Evolutionary conservation across 306 rosid genomes (phyloP).

Genomic region (Vicia faba): DNA sequence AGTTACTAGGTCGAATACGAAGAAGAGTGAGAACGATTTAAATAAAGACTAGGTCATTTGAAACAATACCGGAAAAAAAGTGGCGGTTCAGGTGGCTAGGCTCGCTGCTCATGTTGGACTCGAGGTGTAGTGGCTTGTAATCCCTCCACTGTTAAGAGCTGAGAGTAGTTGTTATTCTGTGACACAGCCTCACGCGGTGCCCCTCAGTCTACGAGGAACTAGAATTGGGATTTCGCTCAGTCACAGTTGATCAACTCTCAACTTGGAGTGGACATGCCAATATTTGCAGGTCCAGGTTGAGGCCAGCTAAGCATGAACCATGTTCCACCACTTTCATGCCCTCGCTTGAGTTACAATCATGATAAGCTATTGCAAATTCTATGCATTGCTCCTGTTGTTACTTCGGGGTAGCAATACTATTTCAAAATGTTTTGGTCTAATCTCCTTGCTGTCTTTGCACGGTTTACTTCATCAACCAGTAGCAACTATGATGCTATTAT

Average conservation of each 20-base stretch:
- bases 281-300: neutral
- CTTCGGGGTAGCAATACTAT: too few relatives aligned
- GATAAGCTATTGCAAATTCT: too few relatives aligned
- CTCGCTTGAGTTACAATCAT: neutral
- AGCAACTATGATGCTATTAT: too few relatives aligned
- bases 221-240: neutral
- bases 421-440: too few relatives aligned
- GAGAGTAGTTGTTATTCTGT: neutral
- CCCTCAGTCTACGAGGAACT: neutral
- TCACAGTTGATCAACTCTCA: neutral
- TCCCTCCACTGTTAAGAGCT: constrained; percentile 6
- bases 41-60: too few relatives aligned
- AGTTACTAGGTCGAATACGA: too few relatives aligned
- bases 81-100: neutral
- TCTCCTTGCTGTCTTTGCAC: too few relatives aligned
- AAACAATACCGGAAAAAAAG: too few relatives aligned
- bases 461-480: too few relatives aligned
- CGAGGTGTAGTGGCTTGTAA: neutral
- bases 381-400: too few relatives aligned
- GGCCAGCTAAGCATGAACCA: neutral
- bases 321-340: neutral
- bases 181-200: constrained; percentile 3
- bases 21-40: too few relatives aligned
- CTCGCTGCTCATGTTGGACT: neutral
- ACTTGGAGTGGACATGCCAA: neutral